These are phyloP conservation scores for Scenedesmus sp. DNA, from an alignment of 163 green algal species.

Conservation along the genomic window DNA sequence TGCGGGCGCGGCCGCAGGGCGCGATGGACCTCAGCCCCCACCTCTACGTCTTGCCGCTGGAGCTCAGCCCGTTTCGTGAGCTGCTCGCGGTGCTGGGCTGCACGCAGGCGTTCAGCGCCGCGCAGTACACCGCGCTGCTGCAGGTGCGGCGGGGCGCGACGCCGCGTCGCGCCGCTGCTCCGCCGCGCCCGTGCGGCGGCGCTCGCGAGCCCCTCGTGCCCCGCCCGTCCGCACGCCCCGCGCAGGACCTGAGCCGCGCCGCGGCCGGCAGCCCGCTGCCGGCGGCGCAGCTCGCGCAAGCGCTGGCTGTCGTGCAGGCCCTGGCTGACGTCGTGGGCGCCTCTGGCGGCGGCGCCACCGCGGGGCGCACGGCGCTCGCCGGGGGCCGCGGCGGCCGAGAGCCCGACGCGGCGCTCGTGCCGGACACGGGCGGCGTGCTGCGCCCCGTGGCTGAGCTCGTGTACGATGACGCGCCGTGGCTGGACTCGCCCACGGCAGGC, in stretches of 20 bases:
- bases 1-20: conserved; percentile 42
- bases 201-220: conserved; percentile 52
- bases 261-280: conserved; percentile 33
- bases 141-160: conserved; percentile 2
- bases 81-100: conserved; percentile 65
- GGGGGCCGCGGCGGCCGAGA: conserved; percentile 1
- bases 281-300: conserved; percentile 65
- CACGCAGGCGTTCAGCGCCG: conserved; percentile 50
- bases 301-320: conserved; percentile 63
- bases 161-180: background rate
- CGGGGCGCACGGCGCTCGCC: background rate
- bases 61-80: conserved; percentile 75
- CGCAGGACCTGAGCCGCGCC: conserved; percentile 58
- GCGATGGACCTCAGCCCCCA: conserved; percentile 78
- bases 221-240: conserved; percentile 58
- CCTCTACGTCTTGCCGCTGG: conserved; percentile 78
- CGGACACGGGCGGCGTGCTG: conserved; percentile 64
- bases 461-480: conserved; percentile 85
- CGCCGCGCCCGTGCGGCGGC: background rate
- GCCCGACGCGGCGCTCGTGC: conserved; percentile 54
- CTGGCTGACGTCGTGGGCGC: conserved; percentile 55
- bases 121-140: conserved; percentile 63
- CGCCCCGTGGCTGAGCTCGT: conserved; percentile 56
- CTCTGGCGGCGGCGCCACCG: conserved; percentile 37
- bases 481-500: conserved; percentile 43